Percentiles rank a stretch among this genome's conserved stretches.
phyloP scores from a whole-genome alignment of 2,329 filamentous ascomycete genomes.

The Fusarium praegraminearum region DNA sequence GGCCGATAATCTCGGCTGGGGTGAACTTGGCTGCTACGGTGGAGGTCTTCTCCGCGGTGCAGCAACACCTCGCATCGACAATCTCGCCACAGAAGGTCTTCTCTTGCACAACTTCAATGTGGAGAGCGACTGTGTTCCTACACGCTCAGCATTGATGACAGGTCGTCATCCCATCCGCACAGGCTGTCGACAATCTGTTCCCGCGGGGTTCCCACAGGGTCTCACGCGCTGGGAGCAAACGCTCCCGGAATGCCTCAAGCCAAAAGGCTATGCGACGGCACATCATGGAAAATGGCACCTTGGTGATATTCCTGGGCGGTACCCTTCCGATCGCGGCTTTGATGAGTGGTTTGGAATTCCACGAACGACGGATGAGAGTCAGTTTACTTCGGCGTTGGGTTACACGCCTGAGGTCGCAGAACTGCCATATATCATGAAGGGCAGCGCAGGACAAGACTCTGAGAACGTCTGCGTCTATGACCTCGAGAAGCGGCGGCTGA shows the following conservation, averaged over 20 bases:
- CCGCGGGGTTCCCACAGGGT: conserved; percentile 51
- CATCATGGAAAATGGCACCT: conserved; percentile 55
- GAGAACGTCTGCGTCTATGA: conserved; percentile 52
- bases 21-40: conserved; percentile 53
- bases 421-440: conserved; percentile 53
- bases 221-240: conserved; percentile 51
- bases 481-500: conserved; percentile 47
- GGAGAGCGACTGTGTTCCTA: conserved; percentile 54
- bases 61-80: conserved; percentile 51
- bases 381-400: conserved; percentile 51
- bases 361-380: conserved; percentile 53
- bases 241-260: conserved; percentile 49
- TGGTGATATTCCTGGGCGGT: conserved; percentile 52
- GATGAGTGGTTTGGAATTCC: conserved; percentile 56
- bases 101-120: conserved; percentile 55
- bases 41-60: conserved; percentile 51
- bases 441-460: conserved; percentile 42
- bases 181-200: conserved; percentile 51
- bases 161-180: conserved; percentile 53
- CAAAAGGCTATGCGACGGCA: conserved; percentile 46
- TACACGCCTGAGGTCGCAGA: conserved; percentile 51
- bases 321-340: conserved; percentile 53
- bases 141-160: conserved; percentile 53
- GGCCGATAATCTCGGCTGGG: conserved; percentile 55
- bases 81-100: conserved; percentile 50